Evolutionary conservation across 2,329 filamentous ascomycete species (phyloP).

Genomic region (Penicillium fuscoglaucum): DNA sequence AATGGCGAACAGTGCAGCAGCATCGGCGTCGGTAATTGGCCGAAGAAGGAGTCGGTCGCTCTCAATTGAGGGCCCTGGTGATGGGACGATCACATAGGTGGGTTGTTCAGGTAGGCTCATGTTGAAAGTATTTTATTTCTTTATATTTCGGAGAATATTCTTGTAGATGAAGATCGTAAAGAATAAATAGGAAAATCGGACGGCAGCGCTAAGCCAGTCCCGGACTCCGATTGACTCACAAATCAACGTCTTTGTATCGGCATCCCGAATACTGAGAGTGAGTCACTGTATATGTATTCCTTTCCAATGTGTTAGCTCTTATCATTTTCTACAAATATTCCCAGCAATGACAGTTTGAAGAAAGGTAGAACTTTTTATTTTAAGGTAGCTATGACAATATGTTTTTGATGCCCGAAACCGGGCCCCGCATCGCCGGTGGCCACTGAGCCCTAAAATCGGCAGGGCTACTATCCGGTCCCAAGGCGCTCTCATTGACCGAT

Average conservation of each 20-base stretch:
- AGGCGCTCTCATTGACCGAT: background rate
- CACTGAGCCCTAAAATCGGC: background rate
- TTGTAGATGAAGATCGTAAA: background rate
- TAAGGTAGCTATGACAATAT: background rate
- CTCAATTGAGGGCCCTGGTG: conserved; percentile 13
- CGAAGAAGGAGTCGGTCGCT: conserved; percentile 26
- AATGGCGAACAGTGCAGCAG: conserved; percentile 24
- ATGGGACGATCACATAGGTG: conserved; percentile 15
- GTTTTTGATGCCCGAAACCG: background rate
- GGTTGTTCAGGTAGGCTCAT: conserved; percentile 17
- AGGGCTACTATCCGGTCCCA: background rate
- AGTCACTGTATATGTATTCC: background rate
- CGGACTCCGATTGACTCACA: background rate
- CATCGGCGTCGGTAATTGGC: conserved; percentile 23
- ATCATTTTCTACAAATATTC: background rate
- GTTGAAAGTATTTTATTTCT: background rate
- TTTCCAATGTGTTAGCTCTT: background rate
- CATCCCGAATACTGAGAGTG: background rate
- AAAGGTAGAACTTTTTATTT: background rate
- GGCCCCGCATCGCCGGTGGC: background rate
- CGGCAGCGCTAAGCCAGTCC: background rate
- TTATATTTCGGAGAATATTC: background rate
- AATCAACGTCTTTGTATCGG: background rate
- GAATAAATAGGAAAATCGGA: background rate
- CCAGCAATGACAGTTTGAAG: background rate